Percentiles rank a stretch among this genome's conserved stretches.
These are phyloP conservation scores for Leptoxyphium fumago DNA, from an alignment of 2,329 filamentous ascomycete species.

Conservation along the genomic window DNA sequence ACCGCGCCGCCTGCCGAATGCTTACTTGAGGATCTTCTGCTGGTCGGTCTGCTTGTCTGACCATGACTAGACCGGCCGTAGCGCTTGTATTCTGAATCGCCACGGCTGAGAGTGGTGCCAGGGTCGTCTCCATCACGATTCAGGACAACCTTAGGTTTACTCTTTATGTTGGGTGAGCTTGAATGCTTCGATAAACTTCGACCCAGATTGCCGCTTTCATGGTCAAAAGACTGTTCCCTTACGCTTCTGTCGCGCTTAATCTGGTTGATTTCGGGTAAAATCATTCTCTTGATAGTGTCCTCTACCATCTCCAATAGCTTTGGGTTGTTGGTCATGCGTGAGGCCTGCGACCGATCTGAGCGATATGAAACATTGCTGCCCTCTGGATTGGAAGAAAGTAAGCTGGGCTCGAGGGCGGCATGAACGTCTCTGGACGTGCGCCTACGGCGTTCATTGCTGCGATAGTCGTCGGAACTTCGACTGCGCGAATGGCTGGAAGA, in stretches of 20 bases:
- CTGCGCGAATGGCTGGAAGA: constrained; percentile 11
- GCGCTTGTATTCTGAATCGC: constrained; percentile 38
- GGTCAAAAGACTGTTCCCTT: constrained; percentile 10
- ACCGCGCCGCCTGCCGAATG: constrained; percentile 13
- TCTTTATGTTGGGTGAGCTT: constrained; percentile 44
- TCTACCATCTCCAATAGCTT: constrained; percentile 83
- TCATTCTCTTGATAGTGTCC: constrained; percentile 78
- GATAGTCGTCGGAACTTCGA: constrained; percentile 19
- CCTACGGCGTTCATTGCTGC: constrained; percentile 17
- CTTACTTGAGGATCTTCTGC: constrained; percentile 13
- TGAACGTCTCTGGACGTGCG: constrained; percentile 30
- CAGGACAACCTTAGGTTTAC: constrained; percentile 46
- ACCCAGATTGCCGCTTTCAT: constrained; percentile 36
- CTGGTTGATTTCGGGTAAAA: constrained; percentile 80
- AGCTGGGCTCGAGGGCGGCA: constrained; percentile 45
- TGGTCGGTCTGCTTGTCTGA: constrained; percentile 13
- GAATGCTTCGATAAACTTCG: constrained; percentile 45
- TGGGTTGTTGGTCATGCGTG: constrained; percentile 84
- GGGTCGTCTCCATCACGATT: constrained; percentile 45
- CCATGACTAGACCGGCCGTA: constrained; percentile 40
- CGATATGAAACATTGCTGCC: constrained; percentile 43
- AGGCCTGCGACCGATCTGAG: constrained; percentile 43
- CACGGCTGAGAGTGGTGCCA: constrained; percentile 40
- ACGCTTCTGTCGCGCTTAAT: constrained; percentile 48
- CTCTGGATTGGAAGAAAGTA: constrained; percentile 43